Evolutionary conservation across 352 stramenopile species (phyloP), one percentile per base, ranked within the genome.

Genomic region (Phytopythium aichiense): DNA sequence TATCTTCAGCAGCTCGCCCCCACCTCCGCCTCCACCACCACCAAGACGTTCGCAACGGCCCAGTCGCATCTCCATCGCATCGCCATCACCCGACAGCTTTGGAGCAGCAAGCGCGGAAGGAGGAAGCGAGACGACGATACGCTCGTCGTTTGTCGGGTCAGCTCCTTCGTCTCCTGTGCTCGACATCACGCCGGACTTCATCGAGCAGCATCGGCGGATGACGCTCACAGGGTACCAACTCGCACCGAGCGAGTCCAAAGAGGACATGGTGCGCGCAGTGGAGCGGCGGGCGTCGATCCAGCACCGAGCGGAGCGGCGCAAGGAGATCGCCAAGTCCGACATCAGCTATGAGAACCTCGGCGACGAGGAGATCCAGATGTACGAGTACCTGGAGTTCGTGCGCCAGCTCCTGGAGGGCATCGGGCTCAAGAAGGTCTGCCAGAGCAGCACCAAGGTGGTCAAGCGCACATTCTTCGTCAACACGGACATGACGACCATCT

Each of bases 311-410:
- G 74, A 87, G 57, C 81, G 82, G 56, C 77, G 77, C 22, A 74
- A 73, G 16, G 66, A 72, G 42, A 63, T 76, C 28, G 74, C 66
- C 37, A 70, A 73, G 49, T 76, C 76, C n/a, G 78, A 89, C 61
- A 74, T 87, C 38, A 80, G 66, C 33, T 85, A 88, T 60, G 82
- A 89, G 31, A 87, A 81, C 40, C 56, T 91, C 9, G 54, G 65
- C n/a, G 71, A 85, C 58, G 77, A 87, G 7, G 79, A 89, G 49
- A 77, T 88, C 31, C 67, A 82, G 30, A 76, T 79, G 57, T 87
- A 87, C 63, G 79, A 89, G 57, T 89, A 91, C 58, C 65, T 89
- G 30, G 78, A 89, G 68, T 91, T 91, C 56, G 68, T 91, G 2
- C 78, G 77, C 28, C 73, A 81, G 45, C 50, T 91, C 15, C 65